phyloP scores from a whole-genome alignment of 2,329 filamentous ascomycete species.

The Passalora sequoiae region DNA sequence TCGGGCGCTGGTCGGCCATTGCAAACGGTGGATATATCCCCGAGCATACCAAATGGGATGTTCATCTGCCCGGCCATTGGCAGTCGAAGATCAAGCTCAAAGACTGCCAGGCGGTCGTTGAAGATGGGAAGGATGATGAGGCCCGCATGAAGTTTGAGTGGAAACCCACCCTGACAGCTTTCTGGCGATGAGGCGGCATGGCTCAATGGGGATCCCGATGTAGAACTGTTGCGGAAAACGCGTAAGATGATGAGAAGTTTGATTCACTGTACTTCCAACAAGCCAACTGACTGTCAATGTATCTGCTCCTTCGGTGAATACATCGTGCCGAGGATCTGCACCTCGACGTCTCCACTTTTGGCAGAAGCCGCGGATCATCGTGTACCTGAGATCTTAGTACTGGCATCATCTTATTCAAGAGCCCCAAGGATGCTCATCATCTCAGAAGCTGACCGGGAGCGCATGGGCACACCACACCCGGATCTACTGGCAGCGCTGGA shows the following conservation, averaged over 20 bases:
- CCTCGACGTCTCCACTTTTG: too few relatives aligned
- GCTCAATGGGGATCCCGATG: too few relatives aligned
- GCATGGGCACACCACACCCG: constrained; percentile 2
- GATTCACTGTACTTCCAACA: too few relatives aligned
- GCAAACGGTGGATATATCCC: constrained; percentile 1
- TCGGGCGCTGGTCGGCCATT: constrained; percentile 10
- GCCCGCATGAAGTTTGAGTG: constrained; percentile 7
- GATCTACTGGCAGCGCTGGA: constrained; percentile 1
- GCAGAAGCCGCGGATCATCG: too few relatives aligned
- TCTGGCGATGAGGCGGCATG: not conserved
- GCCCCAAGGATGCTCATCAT: too few relatives aligned
- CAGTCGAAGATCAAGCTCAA: not conserved
- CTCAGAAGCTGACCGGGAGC: constrained; percentile 2
- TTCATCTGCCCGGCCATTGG: not conserved
- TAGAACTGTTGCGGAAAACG: too few relatives aligned
- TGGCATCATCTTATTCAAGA: too few relatives aligned
- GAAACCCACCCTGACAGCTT: constrained; percentile 7
- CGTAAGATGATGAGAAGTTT: too few relatives aligned
- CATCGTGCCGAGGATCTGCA: too few relatives aligned
- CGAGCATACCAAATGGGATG: not conserved
- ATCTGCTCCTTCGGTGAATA: too few relatives aligned
- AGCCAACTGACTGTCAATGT: too few relatives aligned
- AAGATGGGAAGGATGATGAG: constrained; percentile 6
- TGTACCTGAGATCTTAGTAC: too few relatives aligned
- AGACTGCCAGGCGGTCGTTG: not conserved